Percentiles rank a stretch among this genome's conserved stretches.
phyloP scores from a whole-genome alignment of 371 early-diverging fungal genomes.

The Syncephalastrum racemosum region DNA sequence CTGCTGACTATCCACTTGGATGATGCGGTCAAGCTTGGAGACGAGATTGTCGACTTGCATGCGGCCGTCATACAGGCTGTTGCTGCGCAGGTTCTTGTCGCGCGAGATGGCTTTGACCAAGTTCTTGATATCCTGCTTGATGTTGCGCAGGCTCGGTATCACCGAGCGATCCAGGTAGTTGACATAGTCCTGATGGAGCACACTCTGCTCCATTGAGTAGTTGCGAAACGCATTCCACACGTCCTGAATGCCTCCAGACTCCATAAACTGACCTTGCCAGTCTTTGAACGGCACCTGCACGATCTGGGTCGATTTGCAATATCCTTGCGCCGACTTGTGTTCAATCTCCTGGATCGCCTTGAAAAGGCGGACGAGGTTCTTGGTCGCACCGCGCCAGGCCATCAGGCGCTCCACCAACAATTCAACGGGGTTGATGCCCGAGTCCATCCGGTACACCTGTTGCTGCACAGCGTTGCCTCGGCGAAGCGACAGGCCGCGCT shows the following conservation, averaged over 20 bases:
- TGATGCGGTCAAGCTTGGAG: conserved; percentile 25
- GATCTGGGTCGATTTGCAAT: conserved; percentile 20
- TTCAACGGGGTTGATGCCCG: conserved; percentile 43
- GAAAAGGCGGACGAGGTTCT: conserved; percentile 34
- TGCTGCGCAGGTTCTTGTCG: conserved; percentile 35
- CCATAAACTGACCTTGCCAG: conserved; percentile 35
- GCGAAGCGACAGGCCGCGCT: conserved; percentile 10
- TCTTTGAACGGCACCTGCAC: conserved; percentile 31
- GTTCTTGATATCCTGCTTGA: conserved; percentile 39
- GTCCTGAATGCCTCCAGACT: conserved; percentile 46
- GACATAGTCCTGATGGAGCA: conserved; percentile 39
- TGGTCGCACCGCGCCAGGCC: conserved; percentile 39
- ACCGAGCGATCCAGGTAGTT: conserved; percentile 33
- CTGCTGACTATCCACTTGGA: conserved; percentile 19
- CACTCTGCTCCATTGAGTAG: conserved; percentile 37
- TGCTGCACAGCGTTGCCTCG: conserved; percentile 22
- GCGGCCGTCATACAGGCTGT: conserved; percentile 33
- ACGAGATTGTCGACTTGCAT: conserved; percentile 27
- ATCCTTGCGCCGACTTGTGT: conserved; percentile 24
- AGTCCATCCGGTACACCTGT: conserved; percentile 39
- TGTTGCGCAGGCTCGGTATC: conserved; percentile 32
- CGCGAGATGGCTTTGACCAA: conserved; percentile 28
- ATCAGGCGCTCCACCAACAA: conserved; percentile 28
- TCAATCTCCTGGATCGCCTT: conserved; percentile 34
- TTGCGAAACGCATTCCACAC: conserved; percentile 42